Conservation (phyloP, 2,329 filamentous ascomycete species). For the Hypoxylon rubiginosum region DNA sequence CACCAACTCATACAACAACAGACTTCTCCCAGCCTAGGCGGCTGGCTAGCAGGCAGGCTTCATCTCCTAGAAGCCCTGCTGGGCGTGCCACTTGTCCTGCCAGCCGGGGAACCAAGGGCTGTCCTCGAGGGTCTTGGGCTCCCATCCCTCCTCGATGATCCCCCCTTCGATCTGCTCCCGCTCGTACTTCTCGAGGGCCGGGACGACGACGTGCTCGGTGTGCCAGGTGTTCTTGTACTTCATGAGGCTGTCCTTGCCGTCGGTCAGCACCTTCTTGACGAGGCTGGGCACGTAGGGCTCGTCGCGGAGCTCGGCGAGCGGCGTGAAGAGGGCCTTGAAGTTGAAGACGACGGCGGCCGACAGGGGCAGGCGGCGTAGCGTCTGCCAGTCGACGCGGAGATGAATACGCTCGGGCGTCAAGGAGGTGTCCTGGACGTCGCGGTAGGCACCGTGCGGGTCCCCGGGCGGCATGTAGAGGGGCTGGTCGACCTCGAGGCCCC, state of each 20-base stretch:
- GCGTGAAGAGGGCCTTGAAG: slow-evolving; percentile 89
- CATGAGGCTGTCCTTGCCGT: slow-evolving; percentile 79
- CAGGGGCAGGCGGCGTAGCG: slow-evolving; percentile 81
- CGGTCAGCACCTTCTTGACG: slow-evolving; percentile 75
- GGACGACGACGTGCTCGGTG: slow-evolving; percentile 78
- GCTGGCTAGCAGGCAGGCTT: no score
- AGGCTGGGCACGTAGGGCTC: slow-evolving; percentile 81
- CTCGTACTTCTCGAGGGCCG: slow-evolving; percentile 73
- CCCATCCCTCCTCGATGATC: slow-evolving; percentile 72
- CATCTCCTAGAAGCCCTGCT: slow-evolving; percentile 50
- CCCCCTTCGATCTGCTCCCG: slow-evolving; percentile 75
- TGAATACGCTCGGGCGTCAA: slow-evolving; percentile 72
- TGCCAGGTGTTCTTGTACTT: slow-evolving; percentile 88
- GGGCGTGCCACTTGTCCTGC: slow-evolving; percentile 76
- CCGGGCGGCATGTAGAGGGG: slow-evolving; percentile 82
- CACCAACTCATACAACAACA: not conserved
- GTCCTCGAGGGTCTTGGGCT: slow-evolving; percentile 77
- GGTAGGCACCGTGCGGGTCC: slow-evolving; percentile 72
- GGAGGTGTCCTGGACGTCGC: slow-evolving; percentile 68
- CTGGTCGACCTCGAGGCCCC: slow-evolving; percentile 82
- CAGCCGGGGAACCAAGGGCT: slow-evolving; percentile 82
- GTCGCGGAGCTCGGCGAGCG: slow-evolving; percentile 74
- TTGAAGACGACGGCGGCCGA: slow-evolving; percentile 85
- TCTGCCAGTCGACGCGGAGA: slow-evolving; percentile 90
- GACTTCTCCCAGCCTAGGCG: not conserved